phyloP scores from a whole-genome alignment of 768 basidiomycete genomes.

The Kwoniella pini region DNA sequence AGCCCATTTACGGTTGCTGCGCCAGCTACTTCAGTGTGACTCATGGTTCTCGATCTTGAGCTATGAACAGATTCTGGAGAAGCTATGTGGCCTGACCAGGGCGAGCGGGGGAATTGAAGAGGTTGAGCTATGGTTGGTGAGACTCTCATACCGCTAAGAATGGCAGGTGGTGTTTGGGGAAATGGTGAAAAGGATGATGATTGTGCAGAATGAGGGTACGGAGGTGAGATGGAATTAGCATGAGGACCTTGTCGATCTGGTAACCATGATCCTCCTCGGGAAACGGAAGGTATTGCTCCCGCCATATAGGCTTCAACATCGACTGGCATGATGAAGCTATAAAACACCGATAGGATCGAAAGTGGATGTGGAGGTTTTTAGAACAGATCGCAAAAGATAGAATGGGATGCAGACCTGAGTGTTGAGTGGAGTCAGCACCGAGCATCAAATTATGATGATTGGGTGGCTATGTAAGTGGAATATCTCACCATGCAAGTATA shows the following conservation, averaged over 20 bases:
- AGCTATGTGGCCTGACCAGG: too few relatives aligned
- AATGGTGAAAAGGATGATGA: constrained; percentile 6
- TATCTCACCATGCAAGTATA: too few relatives aligned
- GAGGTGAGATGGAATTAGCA: neutral
- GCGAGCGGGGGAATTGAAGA: neutral
- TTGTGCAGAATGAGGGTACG: neutral
- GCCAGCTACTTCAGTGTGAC: neutral
- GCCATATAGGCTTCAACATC: constrained; percentile 45
- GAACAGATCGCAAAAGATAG: too few relatives aligned
- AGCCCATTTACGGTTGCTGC: neutral
- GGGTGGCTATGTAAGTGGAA: too few relatives aligned
- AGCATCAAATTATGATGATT: too few relatives aligned
- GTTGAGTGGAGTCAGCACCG: too few relatives aligned
- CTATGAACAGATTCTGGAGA: neutral
- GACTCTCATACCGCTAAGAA: neutral
- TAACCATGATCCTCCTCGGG: constrained; percentile 41
- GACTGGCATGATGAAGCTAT: constrained; percentile 32
- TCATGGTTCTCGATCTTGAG: constrained; percentile 1
- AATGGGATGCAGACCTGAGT: too few relatives aligned
- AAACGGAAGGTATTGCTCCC: constrained; percentile 39
- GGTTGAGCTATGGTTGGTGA: neutral
- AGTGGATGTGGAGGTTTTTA: too few relatives aligned
- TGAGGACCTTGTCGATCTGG: neutral
- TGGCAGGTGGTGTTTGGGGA: neutral
- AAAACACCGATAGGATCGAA: too few relatives aligned